Base-by-base conservation (phyloP, 2,329 filamentous ascomycete species). In the Penicillium paneum region DNA sequence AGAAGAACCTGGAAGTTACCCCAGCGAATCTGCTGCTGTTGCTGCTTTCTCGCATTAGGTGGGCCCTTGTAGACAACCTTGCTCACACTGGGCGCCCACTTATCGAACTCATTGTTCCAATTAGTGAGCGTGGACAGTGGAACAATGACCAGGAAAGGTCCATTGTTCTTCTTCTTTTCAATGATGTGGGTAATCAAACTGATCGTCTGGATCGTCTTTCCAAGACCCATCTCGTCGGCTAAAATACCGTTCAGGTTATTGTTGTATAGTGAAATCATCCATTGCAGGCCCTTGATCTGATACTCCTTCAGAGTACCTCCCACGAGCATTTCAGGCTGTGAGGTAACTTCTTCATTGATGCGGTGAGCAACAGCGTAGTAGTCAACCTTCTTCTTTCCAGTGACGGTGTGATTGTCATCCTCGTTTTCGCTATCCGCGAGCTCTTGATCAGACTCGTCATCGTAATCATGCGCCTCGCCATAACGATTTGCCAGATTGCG, bases 191-290 rank as follows among this genome's bases (percentile, higher is more conserved):
- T 97, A 67, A 99, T 89, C 76, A 99, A 79, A 80, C 90, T 96
- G 76, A 99, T 99, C 41, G 94, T 97, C 76, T 99, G 94, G 65
- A 99, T 99, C 0, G 94, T 99, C 79, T 99, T 99, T 74, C 94
- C 94, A 62, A 99, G 90, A 87, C 94, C 94, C 94, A 99, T 99
- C 77, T 99, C 94, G 68, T 99, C 94, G 55, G 94, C 94, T 66
- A 99, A 80, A 63, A 99, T 97, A 83, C 94, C 94, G 73, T 99
- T 99, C 62, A 99, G 84, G 76, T 97, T 99, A 81, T 99, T 99
- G 86, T 99, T 99, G 83, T 97, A 99, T 13, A 99, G 82, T 13
- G 94, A 99, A 57, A 99, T 87, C 94, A 99, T 99, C 94, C 94
- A 99, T 74, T 99, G 93, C 44, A 99, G 79, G 82, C 94, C 94